Percentiles rank a stretch among this genome's conserved stretches.
Evolutionary conservation across 768 basidiomycete species (phyloP).

Genomic region (Leccinum rimulosum): DNA sequence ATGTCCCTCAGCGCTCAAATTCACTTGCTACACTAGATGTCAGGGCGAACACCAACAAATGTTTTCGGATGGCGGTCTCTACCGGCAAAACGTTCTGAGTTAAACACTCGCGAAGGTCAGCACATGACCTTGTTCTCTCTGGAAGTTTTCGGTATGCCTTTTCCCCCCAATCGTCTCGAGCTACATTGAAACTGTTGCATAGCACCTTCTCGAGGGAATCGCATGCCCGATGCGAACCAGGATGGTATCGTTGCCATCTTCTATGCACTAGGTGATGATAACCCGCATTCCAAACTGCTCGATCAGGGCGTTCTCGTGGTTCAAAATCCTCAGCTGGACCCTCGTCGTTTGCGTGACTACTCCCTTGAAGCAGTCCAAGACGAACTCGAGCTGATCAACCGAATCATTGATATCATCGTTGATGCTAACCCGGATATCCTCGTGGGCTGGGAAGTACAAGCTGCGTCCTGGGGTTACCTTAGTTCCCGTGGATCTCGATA

Average conservation of each 20-base stretch:
- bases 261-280: constrained; percentile 61
- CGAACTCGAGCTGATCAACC: constrained; percentile 83
- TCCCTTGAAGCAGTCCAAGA: constrained; percentile 52
- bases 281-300: constrained; percentile 27
- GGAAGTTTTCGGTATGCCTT: constrained; percentile 76
- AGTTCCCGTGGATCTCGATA: constrained; percentile 58
- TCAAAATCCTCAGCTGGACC: constrained; percentile 37
- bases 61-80: constrained; percentile 65
- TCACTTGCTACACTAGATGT: constrained; percentile 43
- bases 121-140: constrained; percentile 78
- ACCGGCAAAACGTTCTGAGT: constrained; percentile 40
- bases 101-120: constrained; percentile 54
- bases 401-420: constrained; percentile 66
- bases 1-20: background rate
- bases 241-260: constrained; percentile 63
- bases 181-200: background rate
- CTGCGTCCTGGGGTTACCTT: constrained; percentile 88
- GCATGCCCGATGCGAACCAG: constrained; percentile 61
- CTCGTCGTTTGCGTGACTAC: constrained; percentile 41
- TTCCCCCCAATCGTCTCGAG: background rate
- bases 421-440: constrained; percentile 89
- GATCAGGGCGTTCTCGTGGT: constrained; percentile 56
- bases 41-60: constrained; percentile 75
- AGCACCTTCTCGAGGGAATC: constrained; percentile 61
- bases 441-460: constrained; percentile 90